phyloP scores from a whole-genome alignment of 306 rosid genomes.

The Fragaria nilgerrensis region DNA sequence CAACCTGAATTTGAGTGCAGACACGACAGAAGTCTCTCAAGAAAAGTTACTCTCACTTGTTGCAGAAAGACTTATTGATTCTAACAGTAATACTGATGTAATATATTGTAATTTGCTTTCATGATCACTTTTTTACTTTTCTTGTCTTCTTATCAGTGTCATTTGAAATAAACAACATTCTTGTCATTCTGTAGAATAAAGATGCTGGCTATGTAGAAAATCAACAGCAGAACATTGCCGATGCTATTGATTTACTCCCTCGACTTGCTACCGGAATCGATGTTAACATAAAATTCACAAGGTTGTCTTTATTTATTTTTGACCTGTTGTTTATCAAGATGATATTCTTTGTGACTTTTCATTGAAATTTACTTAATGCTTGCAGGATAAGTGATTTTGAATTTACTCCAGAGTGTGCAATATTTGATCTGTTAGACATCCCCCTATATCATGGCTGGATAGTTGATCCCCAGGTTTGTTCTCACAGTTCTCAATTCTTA shows the following conservation, averaged over 20 bases:
- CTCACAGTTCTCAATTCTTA: conserved; percentile 24
- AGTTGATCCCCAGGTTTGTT: conserved; percentile 81
- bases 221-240: conserved; percentile 93
- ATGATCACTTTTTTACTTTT: conserved; percentile 13
- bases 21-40: conserved; percentile 84
- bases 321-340: conserved; percentile 12
- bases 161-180: conserved; percentile 18
- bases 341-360: conserved; percentile 26
- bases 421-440: conserved; percentile 94
- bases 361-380: conserved; percentile 26
- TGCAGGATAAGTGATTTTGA: conserved; percentile 93
- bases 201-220: conserved; percentile 85
- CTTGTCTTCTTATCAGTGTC: conserved; percentile 6
- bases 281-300: conserved; percentile 86
- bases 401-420: conserved; percentile 96
- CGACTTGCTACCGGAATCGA: conserved; percentile 98
- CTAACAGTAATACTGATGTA: conserved; percentile 81
- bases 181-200: conserved; percentile 57
- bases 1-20: conserved; percentile 72
- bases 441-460: conserved; percentile 99
- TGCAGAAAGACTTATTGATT: conserved; percentile 86
- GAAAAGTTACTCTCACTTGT: conserved; percentile 89
- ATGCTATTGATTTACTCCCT: conserved; percentile 97
- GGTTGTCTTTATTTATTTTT: conserved; percentile 44
- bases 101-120: conserved; percentile 21